These are phyloP conservation scores for Pleurotus eryngii DNA, from an alignment of 768 basidiomycete genomes.

Conservation along the genomic window DNA sequence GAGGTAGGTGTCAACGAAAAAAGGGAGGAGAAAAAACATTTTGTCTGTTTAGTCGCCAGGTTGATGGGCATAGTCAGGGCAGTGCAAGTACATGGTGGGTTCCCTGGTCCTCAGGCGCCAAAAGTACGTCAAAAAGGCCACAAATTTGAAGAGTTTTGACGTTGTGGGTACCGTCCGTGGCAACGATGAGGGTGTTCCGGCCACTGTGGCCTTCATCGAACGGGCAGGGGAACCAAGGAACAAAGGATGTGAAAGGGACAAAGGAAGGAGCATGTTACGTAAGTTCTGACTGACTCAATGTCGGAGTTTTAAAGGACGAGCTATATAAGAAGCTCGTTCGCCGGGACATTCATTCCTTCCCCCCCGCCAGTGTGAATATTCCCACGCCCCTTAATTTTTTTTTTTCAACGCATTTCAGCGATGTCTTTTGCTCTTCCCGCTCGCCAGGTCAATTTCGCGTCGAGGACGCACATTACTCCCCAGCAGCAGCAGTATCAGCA, in stretches of 20 bases:
- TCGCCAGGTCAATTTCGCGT: slow-evolving; percentile 73
- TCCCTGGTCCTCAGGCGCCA: background rate
- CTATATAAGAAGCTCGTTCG: slow-evolving; percentile 42
- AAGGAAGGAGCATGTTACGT: slow-evolving; percentile 40
- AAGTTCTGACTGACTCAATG: slow-evolving; percentile 33
- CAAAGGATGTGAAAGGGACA: slow-evolving; percentile 16
- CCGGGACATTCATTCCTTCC: slow-evolving; percentile 26
- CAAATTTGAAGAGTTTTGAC: background rate
- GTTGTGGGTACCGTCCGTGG: background rate
- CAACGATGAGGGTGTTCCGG: background rate
- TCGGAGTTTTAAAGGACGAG: slow-evolving; percentile 42
- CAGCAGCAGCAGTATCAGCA: slow-evolving; percentile 40
- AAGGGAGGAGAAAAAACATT: slow-evolving; percentile 3
- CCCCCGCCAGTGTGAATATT: slow-evolving; percentile 31
- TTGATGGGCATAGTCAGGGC: slow-evolving; percentile 6
- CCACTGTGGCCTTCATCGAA: background rate
- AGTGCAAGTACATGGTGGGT: background rate
- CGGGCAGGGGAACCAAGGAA: background rate
- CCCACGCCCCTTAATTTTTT: slow-evolving; percentile 38
- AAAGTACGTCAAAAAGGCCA: background rate
- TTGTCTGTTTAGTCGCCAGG: slow-evolving; percentile 7
- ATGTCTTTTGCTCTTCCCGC: slow-evolving; percentile 71
- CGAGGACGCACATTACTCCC: slow-evolving; percentile 45
- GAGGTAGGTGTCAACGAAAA: background rate
- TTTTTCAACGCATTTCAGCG: too few species aligned